Conservation (phyloP, 1,284 basidiomycete species). For the Pseudozyma pruni region DNA sequence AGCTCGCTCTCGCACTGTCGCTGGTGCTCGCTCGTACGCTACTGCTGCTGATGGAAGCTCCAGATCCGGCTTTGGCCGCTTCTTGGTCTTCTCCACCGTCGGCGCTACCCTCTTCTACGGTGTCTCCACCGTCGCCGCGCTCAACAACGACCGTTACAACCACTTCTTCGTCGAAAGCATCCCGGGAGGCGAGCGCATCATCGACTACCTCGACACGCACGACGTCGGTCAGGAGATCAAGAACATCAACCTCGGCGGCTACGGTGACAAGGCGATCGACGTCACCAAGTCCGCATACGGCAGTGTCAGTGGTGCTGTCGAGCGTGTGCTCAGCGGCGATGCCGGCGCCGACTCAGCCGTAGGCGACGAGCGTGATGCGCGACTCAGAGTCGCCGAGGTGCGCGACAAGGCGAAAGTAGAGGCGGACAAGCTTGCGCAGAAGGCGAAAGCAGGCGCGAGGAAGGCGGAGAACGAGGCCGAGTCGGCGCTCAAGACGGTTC, state of each 20-base stretch:
- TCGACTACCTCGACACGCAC: conserved; percentile 61
- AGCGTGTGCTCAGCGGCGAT: conserved; percentile 52
- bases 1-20: conserved; percentile 18
- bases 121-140: conserved; percentile 55
- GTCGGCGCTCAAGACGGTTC: conserved; percentile 38
- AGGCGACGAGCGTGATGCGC: conserved; percentile 48
- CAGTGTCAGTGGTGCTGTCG: conserved; percentile 59
- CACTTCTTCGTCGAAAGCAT: conserved; percentile 83
- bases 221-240: conserved; percentile 50
- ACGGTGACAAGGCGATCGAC: conserved; percentile 72
- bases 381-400: conserved; percentile 43
- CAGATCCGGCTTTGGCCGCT: conserved; percentile 38
- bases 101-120: conserved; percentile 63
- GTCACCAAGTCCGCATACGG: conserved; percentile 71
- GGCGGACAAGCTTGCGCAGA: conserved; percentile 38
- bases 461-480: conserved; percentile 66
- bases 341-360: conserved; percentile 39
- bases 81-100: conserved; percentile 49
- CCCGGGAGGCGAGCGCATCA: conserved; percentile 78
- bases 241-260: conserved; percentile 67
- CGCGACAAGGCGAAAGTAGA: conserved; percentile 48
- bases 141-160: conserved; percentile 69
- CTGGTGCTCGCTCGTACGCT: conserved; percentile 33
- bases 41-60: conserved; percentile 30
- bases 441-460: conserved; percentile 62